Percentiles rank a stretch among this genome's conserved stretches.
phyloP scores from a whole-genome alignment of 768 basidiomycete genomes.

The Glaciozyma martinii region DNA sequence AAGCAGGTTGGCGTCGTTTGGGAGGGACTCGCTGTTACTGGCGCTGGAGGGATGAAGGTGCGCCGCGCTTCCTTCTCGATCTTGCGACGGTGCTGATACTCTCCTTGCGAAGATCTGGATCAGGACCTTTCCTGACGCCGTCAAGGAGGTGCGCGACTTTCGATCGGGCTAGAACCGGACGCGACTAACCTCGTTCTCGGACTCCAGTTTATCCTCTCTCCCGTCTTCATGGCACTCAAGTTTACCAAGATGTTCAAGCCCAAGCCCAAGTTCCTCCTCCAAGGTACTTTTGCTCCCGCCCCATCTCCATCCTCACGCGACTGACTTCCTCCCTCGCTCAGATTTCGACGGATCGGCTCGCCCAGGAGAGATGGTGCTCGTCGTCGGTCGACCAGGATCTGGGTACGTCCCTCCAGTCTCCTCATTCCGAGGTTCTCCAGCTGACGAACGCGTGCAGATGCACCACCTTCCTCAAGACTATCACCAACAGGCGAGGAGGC shows the following conservation, averaged over 20 bases:
- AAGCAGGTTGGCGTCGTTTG: constrained; percentile 19
- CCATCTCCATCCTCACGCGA: constrained; percentile 47
- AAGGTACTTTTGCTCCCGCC: constrained; percentile 44
- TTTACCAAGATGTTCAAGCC: background rate
- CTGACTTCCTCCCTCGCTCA: constrained; percentile 39
- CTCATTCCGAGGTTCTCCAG: constrained; percentile 38
- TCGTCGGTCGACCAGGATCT: constrained; percentile 42
- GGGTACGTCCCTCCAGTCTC: constrained; percentile 53
- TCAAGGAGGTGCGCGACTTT: background rate
- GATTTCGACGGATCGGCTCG: constrained; percentile 57
- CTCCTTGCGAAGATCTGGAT: constrained; percentile 26
- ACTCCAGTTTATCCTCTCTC: background rate
- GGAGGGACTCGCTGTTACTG: constrained; percentile 16
- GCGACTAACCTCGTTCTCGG: background rate
- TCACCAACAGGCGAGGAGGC: constrained; percentile 39
- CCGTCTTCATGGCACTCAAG: constrained; percentile 2
- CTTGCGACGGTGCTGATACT: background rate
- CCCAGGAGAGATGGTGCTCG: constrained; percentile 43
- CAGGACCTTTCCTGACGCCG: constrained; percentile 21
- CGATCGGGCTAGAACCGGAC: too few species aligned
- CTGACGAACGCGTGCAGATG: constrained; percentile 35
- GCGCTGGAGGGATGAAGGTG: constrained; percentile 10
- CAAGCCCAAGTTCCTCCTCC: background rate
- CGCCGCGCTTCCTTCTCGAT: background rate
- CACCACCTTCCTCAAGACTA: constrained; percentile 40